Conservation (phyloP, 208 protist species). For the Histomonas meleagridis region DNA sequence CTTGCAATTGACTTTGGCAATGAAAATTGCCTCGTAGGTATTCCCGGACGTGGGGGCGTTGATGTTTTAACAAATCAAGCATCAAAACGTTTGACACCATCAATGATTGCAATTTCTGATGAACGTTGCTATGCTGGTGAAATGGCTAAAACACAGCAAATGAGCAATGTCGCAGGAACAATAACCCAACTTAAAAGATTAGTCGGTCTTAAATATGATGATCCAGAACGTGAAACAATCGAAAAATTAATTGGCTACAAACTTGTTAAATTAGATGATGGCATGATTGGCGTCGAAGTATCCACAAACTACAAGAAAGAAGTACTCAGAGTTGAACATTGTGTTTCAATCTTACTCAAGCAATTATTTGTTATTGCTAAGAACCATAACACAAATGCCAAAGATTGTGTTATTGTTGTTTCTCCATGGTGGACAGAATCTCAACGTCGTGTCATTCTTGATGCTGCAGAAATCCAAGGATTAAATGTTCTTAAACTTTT, state of each 20-base stretch:
- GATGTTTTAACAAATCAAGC: constrained; percentile 44
- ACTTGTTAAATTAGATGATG: constrained; percentile 36
- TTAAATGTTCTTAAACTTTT: constrained; percentile 42
- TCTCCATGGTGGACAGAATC: constrained; percentile 43
- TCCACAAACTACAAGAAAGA: constrained; percentile 18
- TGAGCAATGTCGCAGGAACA: constrained; percentile 43
- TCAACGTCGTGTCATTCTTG: constrained; percentile 41
- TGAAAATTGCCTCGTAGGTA: constrained; percentile 43
- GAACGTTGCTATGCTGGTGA: constrained; percentile 34
- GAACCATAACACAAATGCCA: not conserved
- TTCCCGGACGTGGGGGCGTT: constrained; percentile 39
- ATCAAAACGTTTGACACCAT: constrained; percentile 42
- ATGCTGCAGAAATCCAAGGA: constrained; percentile 42
- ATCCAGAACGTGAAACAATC: constrained; percentile 4
- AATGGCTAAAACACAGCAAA: constrained; percentile 37
- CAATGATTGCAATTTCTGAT: constrained; percentile 43
- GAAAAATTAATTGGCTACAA: constrained; percentile 21
- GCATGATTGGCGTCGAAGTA: constrained; percentile 41
- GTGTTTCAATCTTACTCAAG: not conserved
- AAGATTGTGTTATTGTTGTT: constrained; percentile 42
- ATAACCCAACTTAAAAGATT: constrained; percentile 42
- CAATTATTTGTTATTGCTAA: not conserved
- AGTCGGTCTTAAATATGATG: constrained; percentile 38
- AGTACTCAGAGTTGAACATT: constrained; percentile 35
- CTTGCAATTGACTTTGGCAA: constrained; percentile 46